phyloP scores from a whole-genome alignment of 2,329 filamentous ascomycete genomes.

The Aureobasidium sp. region DNA sequence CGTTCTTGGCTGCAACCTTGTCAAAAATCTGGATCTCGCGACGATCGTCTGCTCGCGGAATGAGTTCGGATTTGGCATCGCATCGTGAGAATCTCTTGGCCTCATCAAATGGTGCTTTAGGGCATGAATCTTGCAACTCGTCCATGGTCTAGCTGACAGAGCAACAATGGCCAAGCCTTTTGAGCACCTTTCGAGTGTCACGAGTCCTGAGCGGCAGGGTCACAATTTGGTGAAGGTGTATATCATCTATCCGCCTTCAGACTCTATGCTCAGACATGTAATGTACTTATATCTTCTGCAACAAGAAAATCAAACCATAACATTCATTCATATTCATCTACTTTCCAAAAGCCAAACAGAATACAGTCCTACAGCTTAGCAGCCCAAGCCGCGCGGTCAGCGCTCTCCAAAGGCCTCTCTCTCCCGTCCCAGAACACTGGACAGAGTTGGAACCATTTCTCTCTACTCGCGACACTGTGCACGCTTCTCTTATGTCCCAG shows the following conservation, averaged over 20 bases:
- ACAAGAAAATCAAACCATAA: not conserved
- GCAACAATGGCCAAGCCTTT: not conserved
- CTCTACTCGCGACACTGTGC: conserved; percentile 31
- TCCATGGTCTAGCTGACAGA: not conserved
- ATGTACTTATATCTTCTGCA: too few relatives aligned
- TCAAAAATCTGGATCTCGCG: not conserved
- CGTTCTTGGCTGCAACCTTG: not conserved
- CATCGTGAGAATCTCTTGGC: not conserved
- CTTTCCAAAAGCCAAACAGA: too few relatives aligned
- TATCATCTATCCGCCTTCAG: not conserved
- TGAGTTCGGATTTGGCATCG: not conserved
- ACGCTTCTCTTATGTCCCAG: conserved; percentile 35
- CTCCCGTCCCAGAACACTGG: conserved; percentile 44
- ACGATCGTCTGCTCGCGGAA: not conserved
- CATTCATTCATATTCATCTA: not conserved
- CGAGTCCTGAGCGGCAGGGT: not conserved
- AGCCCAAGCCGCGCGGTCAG: conserved; percentile 23
- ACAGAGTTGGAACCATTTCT: conserved; percentile 40
- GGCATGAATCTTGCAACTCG: not conserved
- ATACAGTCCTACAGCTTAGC: conserved; percentile 15
- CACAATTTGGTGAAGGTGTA: not conserved
- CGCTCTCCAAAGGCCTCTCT: conserved; percentile 22
- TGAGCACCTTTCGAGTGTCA: not conserved
- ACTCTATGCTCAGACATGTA: not conserved
- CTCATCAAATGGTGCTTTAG: not conserved